Evolutionary conservation across 495 filamentous ascomycete species (phyloP), one percentile per base, ranked within the genome.

Genomic region (Daldinia childiae): DNA sequence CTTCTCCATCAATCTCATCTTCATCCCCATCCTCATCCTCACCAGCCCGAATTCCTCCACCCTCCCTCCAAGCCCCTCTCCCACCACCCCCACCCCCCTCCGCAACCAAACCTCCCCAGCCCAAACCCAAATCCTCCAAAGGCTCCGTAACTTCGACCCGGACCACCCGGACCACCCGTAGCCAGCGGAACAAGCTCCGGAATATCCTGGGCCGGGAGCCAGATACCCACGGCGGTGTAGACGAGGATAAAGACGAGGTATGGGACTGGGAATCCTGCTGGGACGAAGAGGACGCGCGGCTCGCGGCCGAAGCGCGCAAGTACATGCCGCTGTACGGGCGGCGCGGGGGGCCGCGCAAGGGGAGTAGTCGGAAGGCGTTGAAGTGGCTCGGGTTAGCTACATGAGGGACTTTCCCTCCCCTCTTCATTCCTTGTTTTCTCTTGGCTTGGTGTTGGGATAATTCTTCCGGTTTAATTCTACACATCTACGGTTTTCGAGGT

Each of bases 301-400:
- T 77, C 52, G 66, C 69, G n/a, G 64, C 62, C 15, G 79, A 79
- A 54, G 78, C 76, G 34, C 73, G 78, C 4, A 76, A 78, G 55
- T 78, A 79, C 24, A 79, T 81, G 74, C 76, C 79, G 15, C 67
- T 79, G 32, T 81, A 75, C 19, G 66, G 75, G 29, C 55, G 65
- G 17, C 66, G 62, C 26, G 15, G 54, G 1, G 50, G 39, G 0
- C 56, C 70, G 38, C 74, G 70, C 21, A 78, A 77, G 64, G 72
- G 70, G 7, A 78, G 66, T 32, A 77, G 74, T 39, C 71, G 73
- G 6, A 80, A 80, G 62, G 79, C 79, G 34, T 68, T 80, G 24
- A 79, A 78, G 64, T 80, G 76, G 72, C 68, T 80, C 1, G 79
- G 79, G n/a, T 72, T 81, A 11, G 62, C 77, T 27, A 72, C 43